A percentile compares a stretch with the other conserved stretches of the same genome.
These are phyloP conservation scores for Beta vulgaris DNA, from an alignment of 148 eudicot genomes.

Conservation along the genomic window DNA sequence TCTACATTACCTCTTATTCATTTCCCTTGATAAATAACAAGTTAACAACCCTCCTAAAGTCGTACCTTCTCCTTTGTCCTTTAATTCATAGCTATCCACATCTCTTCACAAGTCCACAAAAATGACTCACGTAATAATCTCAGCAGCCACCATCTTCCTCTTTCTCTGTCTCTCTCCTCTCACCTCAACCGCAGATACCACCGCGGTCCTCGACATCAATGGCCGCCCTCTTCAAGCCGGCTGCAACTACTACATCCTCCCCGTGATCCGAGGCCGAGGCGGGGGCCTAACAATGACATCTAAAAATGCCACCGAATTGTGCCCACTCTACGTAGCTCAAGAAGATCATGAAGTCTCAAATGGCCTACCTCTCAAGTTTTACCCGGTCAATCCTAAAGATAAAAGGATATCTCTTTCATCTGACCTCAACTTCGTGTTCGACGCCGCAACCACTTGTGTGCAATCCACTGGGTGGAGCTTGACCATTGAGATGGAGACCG, in stretches of 20 bases:
- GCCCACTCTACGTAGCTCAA: slow-evolving; percentile 46
- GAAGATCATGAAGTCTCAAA: slow-evolving; percentile 21
- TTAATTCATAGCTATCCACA: too few relatives aligned
- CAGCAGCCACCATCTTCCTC: background rate
- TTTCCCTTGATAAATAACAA: background rate
- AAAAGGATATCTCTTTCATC: slow-evolving; percentile 18
- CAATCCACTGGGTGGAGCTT: slow-evolving; percentile 45
- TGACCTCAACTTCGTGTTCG: slow-evolving; percentile 43
- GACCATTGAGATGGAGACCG: slow-evolving; percentile 21
- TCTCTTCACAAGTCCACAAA: background rate
- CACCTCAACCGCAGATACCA: slow-evolving; percentile 1
- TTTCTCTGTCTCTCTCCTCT: background rate
- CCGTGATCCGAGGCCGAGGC: slow-evolving; percentile 25
- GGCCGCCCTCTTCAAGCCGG: slow-evolving; percentile 18
- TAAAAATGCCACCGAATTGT: slow-evolving; percentile 21
- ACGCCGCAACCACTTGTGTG: slow-evolving; percentile 35
- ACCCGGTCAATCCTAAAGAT: slow-evolving; percentile 30
- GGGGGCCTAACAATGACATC: slow-evolving; percentile 42
- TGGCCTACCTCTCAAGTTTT: slow-evolving; percentile 37
- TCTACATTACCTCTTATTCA: background rate
- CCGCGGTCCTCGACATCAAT: slow-evolving; percentile 23
- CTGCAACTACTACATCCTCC: slow-evolving; percentile 31
- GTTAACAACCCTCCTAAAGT: background rate
- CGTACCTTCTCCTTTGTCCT: background rate
- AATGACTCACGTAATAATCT: slow-evolving; percentile 11